Evolutionary conservation across 2,329 filamentous ascomycete genomes (phyloP), one percentile per base, ranked within the genome.

Genomic region (Aurifilum marmelostoma): DNA sequence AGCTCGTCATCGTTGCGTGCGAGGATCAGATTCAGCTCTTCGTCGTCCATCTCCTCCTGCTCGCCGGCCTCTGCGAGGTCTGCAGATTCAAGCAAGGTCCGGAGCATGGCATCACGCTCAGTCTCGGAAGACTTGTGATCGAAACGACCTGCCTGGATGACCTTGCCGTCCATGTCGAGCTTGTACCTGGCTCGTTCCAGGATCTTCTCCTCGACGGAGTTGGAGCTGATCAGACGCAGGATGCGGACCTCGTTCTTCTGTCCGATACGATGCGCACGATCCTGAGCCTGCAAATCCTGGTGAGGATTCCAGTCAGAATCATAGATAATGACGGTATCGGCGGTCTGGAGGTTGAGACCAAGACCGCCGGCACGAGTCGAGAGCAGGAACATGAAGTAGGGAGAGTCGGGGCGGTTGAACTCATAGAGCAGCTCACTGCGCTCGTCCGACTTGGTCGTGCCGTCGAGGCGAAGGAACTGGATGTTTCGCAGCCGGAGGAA

Each of bases 301-400:
- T 98, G 95, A 78, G 96, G 96, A 80, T 99, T 99, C 96, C 96
- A 99, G 83, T 99, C 96, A 0, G 96, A 99, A 78, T 99, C 96
- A 81, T 97, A 99, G 77, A 99, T 99, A 80, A 99, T 97, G 83
- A 99, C 96, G 1, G 96, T 99, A 80, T 99, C 96, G 56, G 96
- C 96, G 60, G 95, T 97, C 81, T 99, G 96, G 79, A 99, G 80
- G 77, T 99, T 99, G 74, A 99, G 87, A 86, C 96, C 96, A 14
- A 99, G 87, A 88, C 96, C 96, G 90, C 96, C 96, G 71, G 96
- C 96, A 85, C 96, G 95, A 32, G 96, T 99, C 3, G 96, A 99
- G n/a, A 99, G 88, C 79, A 99, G 82, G 84, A 99, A 99, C 83
- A 97, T 97, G 80, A 98, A 97, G 80, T 97, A 98, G 6, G 93